Evolutionary conservation across 768 basidiomycete genomes (phyloP).

Genomic region (Rhizopogon vinicolor): DNA sequence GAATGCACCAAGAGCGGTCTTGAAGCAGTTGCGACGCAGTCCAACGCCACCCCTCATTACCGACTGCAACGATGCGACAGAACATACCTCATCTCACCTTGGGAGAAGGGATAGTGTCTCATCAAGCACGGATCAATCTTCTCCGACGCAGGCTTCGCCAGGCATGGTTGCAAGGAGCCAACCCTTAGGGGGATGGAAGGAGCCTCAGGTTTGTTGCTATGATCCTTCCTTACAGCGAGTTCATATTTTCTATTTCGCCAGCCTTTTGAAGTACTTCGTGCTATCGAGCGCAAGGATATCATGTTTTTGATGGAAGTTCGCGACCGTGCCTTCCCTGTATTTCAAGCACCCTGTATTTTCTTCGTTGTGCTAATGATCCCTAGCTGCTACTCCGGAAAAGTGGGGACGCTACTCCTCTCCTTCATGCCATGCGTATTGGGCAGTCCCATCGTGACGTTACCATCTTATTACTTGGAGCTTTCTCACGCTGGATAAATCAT

Average conservation of each 20-base stretch:
- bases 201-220: slow-evolving; percentile 42
- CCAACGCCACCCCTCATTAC: slow-evolving; percentile 31
- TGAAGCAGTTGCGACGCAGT: slow-evolving; percentile 47
- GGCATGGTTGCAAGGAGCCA: slow-evolving; percentile 6
- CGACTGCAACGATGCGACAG: slow-evolving; percentile 16
- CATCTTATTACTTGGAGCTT: slow-evolving; percentile 82
- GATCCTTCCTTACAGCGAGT: background rate
- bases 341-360: slow-evolving; percentile 20
- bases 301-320: slow-evolving; percentile 80
- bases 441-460: slow-evolving; percentile 76
- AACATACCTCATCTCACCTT: slow-evolving; percentile 6
- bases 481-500: slow-evolving; percentile 89
- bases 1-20: slow-evolving; percentile 52
- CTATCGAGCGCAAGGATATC: slow-evolving; percentile 82
- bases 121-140: slow-evolving; percentile 16
- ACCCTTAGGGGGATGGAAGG: slow-evolving; percentile 36
- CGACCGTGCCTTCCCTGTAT: slow-evolving; percentile 74
- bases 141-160: slow-evolving; percentile 12
- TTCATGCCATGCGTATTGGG: slow-evolving; percentile 86
- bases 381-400: slow-evolving; percentile 81
- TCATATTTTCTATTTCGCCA: slow-evolving; percentile 14
- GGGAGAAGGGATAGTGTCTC: slow-evolving; percentile 14
- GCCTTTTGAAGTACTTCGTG: slow-evolving; percentile 71
- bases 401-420: slow-evolving; percentile 82
- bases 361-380: background rate